These are phyloP conservation scores for Castanea sativa DNA, from an alignment of 306 rosid genomes.

Conservation along the genomic window DNA sequence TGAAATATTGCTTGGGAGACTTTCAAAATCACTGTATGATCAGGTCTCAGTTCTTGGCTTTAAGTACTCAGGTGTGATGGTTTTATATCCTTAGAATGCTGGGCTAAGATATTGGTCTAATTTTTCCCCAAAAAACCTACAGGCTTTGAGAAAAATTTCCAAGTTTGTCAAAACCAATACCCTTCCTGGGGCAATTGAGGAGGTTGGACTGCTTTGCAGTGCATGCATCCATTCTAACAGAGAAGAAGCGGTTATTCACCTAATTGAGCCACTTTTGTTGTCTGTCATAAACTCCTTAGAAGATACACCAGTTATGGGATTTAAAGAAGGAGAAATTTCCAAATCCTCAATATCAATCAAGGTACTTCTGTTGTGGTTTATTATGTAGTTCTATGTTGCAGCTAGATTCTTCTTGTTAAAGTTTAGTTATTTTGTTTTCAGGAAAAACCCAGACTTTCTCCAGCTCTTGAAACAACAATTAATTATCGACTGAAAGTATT, in stretches of 20 bases:
- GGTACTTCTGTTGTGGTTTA: slow-evolving; percentile 46
- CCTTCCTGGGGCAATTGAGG: slow-evolving; percentile 95
- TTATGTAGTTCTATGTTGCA: slow-evolving; percentile 19
- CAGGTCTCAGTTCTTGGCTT: slow-evolving; percentile 57
- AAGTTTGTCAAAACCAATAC: slow-evolving; percentile 93
- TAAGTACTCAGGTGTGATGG: background rate
- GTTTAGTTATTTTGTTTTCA: slow-evolving; percentile 37
- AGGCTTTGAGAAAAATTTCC: slow-evolving; percentile 94
- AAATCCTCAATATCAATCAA: slow-evolving; percentile 49
- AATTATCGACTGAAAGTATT: slow-evolving; percentile 85
- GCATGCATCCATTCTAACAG: slow-evolving; percentile 91
- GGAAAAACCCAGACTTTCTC: slow-evolving; percentile 82
- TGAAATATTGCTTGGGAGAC: slow-evolving; percentile 93
- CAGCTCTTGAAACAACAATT: slow-evolving; percentile 96
- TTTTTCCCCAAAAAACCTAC: slow-evolving; percentile 27
- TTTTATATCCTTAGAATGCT: slow-evolving; percentile 13
- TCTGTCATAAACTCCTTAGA: slow-evolving; percentile 78
- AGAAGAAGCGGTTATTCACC: slow-evolving; percentile 75
- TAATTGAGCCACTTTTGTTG: slow-evolving; percentile 77
- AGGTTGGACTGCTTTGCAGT: slow-evolving; percentile 97
- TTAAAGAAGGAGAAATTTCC: slow-evolving; percentile 63
- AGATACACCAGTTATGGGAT: slow-evolving; percentile 71
- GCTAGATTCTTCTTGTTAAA: slow-evolving; percentile 28
- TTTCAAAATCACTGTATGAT: slow-evolving; percentile 68
- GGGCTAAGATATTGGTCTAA: slow-evolving; percentile 16